Evolutionary conservation across 106 monocot genomes (phyloP), one percentile per base, ranked within the genome.

Genomic region (Alisma plantagoaquatica): DNA sequence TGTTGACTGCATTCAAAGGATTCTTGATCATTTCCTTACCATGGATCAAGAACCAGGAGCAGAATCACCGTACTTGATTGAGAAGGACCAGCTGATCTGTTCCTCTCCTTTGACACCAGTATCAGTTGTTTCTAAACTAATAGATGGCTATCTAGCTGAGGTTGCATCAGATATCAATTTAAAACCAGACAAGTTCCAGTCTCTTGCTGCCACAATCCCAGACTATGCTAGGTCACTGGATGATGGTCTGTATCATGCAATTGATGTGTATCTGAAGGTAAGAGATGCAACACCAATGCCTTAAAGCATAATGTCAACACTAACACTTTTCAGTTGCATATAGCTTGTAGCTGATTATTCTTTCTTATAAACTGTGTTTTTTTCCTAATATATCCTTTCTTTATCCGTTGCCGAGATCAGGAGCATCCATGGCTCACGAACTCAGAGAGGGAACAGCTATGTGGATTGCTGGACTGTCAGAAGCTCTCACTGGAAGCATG

Each of bases 401-500:
- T n/a, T n/a, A n/a, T n/a, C n/a, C n/a, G n/a, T n/a, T n/a, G n/a
- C n/a, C n/a, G n/a, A n/a, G n/a, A n/a, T n/a, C n/a, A n/a, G n/a
- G n/a, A n/a, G n/a, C 84, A 85, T 30, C 73, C 84, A 29, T 76
- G 72, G 57, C 61, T 85, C 5, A 31, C 64, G 12, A 79, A 85
- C 23, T 30, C 53, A 1, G 75, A 73, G 29, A 68, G 76, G 29
- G 84, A 85, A 38, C 68, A 65, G 14, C 62, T 85, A 1, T 85
- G 84, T 53, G 28, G 73, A 33, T 56, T 79, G 26, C 75, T 85
- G 61, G 79, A 85, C 48, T 85, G 84, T 60, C 79, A 85, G 59
- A 85, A 85, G 53, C 79, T 85, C 21, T 85, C 84, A 1, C 62
- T 76, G 0, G 84, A 85, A 45, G 84, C 84, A 5, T 85, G 84